Base-by-base conservation (phyloP, 2,329 filamentous ascomycete species). In the Penicillium sp. region DNA sequence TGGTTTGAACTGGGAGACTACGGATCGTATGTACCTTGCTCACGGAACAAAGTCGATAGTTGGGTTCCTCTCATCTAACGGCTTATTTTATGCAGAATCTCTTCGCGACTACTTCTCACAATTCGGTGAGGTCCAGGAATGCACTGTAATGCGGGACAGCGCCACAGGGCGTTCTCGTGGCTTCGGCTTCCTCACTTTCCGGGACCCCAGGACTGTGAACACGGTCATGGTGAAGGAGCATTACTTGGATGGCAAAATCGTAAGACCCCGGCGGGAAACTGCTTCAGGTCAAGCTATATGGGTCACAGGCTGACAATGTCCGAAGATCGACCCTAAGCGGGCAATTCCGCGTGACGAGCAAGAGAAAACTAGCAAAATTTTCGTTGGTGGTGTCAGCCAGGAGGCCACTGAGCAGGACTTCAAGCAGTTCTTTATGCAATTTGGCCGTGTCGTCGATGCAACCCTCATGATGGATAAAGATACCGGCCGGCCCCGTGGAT, bases 381-480 rank as follows among this genome's bases (percentile, higher is more conserved):
- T 98, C 57, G 93, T 98, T 15, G 93, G 93, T 20, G 93, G 93
- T 59, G 93, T 98, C 41, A 94, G 87, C 66, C 93, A 97, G 70
- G 93, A 98, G 59, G 93, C 91, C 0, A 96, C 88, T 1, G 93
- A 98, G 59, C 84, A 90, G 47, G 89, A 97, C 63, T 98, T 98
- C 65, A 89, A 88, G 61, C 84, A 93, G 45, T 98, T 95, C 70
- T 98, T 98, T 71, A 88, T 86, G 59, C 87, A 95, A 60, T 98
- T 97, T 58, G 93, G 93, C 18, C 84, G 91, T 46, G 93, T 98
- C 14, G 84, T 98, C 26, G 93, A 98, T 69, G 93, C 93, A 2
- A 98, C 93, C 0, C 80, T 98, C 2, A 98, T 98, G 93, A 98
- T 98, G 83, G 93, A 98, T 66, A 98, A 98, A 70, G 93, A 98